Base-by-base conservation (phyloP, 2,329 filamentous ascomycete genomes). In the Ampelomyces quisqualis region DNA sequence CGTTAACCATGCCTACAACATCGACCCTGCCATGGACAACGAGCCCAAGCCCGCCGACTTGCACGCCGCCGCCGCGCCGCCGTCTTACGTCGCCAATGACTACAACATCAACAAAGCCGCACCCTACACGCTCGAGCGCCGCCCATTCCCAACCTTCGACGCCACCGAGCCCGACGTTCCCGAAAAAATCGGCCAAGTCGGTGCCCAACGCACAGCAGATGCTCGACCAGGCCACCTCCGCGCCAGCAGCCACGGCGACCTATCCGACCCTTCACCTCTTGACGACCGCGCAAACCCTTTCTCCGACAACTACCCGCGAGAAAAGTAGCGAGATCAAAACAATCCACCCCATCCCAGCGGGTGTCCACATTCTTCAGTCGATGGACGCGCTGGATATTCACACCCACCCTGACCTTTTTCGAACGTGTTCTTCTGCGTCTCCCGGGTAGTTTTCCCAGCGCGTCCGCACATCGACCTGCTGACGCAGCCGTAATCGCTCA, bases 351-450 rank as follows among this genome's bases (percentile, higher is more conserved):
- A 10, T 13, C 43, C 36, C 34, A 38, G 3, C 24, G 14, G 20
- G 15, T 8, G n/a, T 13, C 34, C 33, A 35, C 27, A 34, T 35
- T 43, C 18, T 69, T 24, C n/a, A 24, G 70, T 55, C 52, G 56
- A 58, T 53, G 22, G 19, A 64, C 60, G 62, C 55, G n/a, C n/a
- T n/a, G n/a, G n/a, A n/a, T n/a, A n/a, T n/a, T n/a, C n/a, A n/a
- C n/a, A 60, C 47, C 53, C 53, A 70, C 61, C n/a, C 58, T 73
- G 73, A 75, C 73, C 73, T 72, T 73, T 69, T 58, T 67, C 17
- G 15, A 31, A 31, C 29, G 18, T 60, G 58, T 62, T 60, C 65
- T 66, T 68, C 67, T 71, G 67, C 45, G 70, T 69, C 70, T 72
- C 64, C 64, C 45, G 54, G 29, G 49, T 31, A 45, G 26, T 24